Conservation (phyloP, 164 flowering plant species). For the Magnolia sinica region DNA sequence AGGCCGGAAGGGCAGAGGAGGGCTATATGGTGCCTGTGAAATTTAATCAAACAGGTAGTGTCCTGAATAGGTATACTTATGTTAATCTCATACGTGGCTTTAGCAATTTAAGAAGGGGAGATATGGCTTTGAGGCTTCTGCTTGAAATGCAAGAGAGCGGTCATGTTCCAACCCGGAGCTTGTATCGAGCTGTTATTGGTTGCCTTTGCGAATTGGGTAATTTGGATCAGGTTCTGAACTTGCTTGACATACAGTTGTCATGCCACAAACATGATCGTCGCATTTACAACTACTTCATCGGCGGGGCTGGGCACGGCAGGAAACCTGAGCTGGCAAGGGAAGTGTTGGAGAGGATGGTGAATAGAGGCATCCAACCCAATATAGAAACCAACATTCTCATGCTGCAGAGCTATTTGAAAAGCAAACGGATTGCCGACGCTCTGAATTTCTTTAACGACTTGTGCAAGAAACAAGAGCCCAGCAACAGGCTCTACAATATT, state of each 20-base stretch:
- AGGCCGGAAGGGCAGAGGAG: conserved; percentile 46
- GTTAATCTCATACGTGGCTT: conserved; percentile 48
- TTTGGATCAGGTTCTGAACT: conserved; percentile 39
- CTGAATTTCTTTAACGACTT: conserved; percentile 42
- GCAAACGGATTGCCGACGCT: conserved; percentile 48
- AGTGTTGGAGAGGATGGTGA: conserved; percentile 57
- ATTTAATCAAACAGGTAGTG: conserved; percentile 25
- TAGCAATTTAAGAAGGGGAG: conserved; percentile 41
- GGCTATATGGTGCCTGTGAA: conserved; percentile 45
- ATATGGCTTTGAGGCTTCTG: conserved; percentile 60
- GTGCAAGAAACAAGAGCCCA: conserved; percentile 17
- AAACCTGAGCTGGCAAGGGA: conserved; percentile 54
- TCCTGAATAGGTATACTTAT: conserved; percentile 24
- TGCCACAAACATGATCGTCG: background rate
- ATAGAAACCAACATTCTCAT: conserved; percentile 38
- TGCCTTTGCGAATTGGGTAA: conserved; percentile 40
- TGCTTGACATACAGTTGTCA: conserved; percentile 57
- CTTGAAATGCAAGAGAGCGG: conserved; percentile 76
- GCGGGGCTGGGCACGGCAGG: conserved; percentile 64
- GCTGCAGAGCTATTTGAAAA: conserved; percentile 54
- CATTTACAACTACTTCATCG: conserved; percentile 54
- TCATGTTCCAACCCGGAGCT: conserved; percentile 28
- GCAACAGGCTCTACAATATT: conserved; percentile 36
- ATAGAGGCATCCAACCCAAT: conserved; percentile 42
- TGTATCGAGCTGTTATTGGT: conserved; percentile 47